Conservation (phyloP, 2,329 filamentous ascomycete species). For the Botrytis porri region DNA sequence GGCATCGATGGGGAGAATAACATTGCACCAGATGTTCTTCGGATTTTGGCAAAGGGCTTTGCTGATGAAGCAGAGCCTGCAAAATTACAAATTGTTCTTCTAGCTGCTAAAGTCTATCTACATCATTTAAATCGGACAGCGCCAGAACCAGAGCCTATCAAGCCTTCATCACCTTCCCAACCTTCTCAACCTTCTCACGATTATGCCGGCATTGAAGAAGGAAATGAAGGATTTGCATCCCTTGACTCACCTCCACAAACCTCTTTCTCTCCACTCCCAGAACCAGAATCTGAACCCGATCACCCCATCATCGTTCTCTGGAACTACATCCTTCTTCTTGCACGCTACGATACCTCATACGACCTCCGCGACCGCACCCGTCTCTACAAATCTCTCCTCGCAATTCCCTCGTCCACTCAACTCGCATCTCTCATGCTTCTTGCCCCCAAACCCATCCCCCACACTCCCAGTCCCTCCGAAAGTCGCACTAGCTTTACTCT, state of each 20-base stretch:
- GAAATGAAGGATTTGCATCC: slow-evolving; percentile 33
- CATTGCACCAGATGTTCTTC: slow-evolving; percentile 87
- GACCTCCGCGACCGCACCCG: slow-evolving; percentile 89
- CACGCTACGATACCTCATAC: slow-evolving; percentile 91
- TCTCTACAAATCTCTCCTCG: slow-evolving; percentile 80
- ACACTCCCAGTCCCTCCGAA: slow-evolving; percentile 85
- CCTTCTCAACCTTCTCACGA: slow-evolving; percentile 34
- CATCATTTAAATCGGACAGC: slow-evolving; percentile 73
- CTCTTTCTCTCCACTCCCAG: slow-evolving; percentile 22
- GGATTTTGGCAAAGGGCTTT: slow-evolving; percentile 84
- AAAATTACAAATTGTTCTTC: slow-evolving; percentile 85
- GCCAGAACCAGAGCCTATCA: slow-evolving; percentile 40
- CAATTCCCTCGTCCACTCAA: slow-evolving; percentile 70
- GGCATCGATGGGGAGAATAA: slow-evolving; percentile 77
- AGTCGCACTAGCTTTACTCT: slow-evolving; percentile 73
- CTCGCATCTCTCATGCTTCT: slow-evolving; percentile 87
- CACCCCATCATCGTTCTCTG: slow-evolving; percentile 77
- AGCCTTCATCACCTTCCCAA: slow-evolving; percentile 28
- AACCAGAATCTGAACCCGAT: slow-evolving; percentile 38
- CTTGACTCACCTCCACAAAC: slow-evolving; percentile 25
- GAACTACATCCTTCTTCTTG: slow-evolving; percentile 79
- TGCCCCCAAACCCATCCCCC: slow-evolving; percentile 90
- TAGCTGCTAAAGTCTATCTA: slow-evolving; percentile 95
- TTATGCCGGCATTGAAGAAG: slow-evolving; percentile 25
- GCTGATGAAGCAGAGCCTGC: slow-evolving; percentile 78